Percentiles rank a stretch among this genome's conserved stretches.
phyloP scores from a whole-genome alignment of 2,329 filamentous ascomycete genomes.

The Leptographium galeiforme region DNA sequence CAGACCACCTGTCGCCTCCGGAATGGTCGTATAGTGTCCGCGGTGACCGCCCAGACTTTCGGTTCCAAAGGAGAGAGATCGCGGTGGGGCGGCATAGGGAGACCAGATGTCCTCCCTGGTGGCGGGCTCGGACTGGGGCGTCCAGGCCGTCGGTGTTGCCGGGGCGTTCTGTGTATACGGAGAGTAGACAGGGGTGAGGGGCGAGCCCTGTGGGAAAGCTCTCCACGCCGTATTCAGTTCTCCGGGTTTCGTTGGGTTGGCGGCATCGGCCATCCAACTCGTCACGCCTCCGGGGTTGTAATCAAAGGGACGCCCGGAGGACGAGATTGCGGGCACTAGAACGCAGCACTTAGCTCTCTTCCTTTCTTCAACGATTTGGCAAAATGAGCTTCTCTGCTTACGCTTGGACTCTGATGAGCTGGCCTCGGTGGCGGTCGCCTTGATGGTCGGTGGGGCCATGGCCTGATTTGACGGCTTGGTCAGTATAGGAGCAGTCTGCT shows the following conservation, averaged over 20 bases:
- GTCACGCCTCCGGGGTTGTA: conserved; percentile 25
- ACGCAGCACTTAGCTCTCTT: background rate
- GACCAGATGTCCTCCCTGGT: conserved; percentile 32
- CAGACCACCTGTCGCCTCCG: conserved; percentile 17
- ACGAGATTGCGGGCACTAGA: conserved; percentile 21
- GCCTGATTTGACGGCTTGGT: conserved; percentile 30
- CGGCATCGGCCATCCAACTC: conserved; percentile 32
- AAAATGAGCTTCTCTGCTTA: conserved; percentile 19
- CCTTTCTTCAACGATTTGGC: background rate
- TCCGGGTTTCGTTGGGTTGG: conserved; percentile 26
- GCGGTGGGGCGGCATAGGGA: conserved; percentile 25
- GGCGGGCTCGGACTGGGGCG: conserved; percentile 23
- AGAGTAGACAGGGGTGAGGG: conserved; percentile 35
- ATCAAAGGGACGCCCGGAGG: conserved; percentile 14
- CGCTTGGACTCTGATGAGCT: conserved; percentile 28
- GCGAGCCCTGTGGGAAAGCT: conserved; percentile 34
- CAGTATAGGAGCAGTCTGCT: conserved; percentile 25
- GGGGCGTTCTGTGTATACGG: conserved; percentile 31
- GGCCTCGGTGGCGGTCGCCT: conserved; percentile 22
- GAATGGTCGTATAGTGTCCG: conserved; percentile 27
- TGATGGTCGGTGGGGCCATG: conserved; percentile 30
- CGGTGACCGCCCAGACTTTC: conserved; percentile 24
- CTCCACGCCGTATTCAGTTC: conserved; percentile 34
- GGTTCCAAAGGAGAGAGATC: conserved; percentile 35
- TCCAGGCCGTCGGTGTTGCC: conserved; percentile 27